Conservation (phyloP, 345 rosid species). For the Physaria fendleri region DNA sequence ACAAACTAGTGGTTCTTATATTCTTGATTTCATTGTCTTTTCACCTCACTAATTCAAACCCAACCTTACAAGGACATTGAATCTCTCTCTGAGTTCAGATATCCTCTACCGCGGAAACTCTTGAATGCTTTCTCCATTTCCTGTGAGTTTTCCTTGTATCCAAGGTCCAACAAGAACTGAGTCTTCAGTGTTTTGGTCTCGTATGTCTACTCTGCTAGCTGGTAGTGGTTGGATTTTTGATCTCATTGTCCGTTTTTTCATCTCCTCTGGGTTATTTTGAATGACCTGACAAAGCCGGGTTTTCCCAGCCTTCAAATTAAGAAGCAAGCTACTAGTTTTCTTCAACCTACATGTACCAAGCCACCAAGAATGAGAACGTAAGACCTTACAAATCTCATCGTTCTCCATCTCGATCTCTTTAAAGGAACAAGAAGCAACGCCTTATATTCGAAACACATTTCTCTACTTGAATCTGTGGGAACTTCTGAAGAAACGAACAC, state of each 20-base stretch:
- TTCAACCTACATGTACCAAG: slow-evolving; percentile 51
- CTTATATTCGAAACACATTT: slow-evolving; percentile 51
- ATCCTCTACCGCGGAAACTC: slow-evolving; percentile 53
- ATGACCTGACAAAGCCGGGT: slow-evolving; percentile 41
- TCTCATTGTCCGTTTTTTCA: slow-evolving; percentile 61
- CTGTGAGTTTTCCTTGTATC: slow-evolving; percentile 34
- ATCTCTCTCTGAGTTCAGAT: slow-evolving; percentile 61
- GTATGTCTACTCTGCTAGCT: slow-evolving; percentile 15
- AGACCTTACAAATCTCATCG: slow-evolving; percentile 41
- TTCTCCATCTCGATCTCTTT: slow-evolving; percentile 53
- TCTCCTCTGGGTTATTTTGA: slow-evolving; percentile 49
- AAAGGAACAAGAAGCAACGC: slow-evolving; percentile 42
- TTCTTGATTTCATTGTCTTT: too few relatives aligned
- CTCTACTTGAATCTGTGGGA: slow-evolving; percentile 42
- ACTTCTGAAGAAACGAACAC: slow-evolving; percentile 39
- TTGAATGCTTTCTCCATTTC: slow-evolving; percentile 40
- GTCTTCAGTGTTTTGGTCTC: slow-evolving; percentile 39
- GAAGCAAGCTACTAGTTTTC: slow-evolving; percentile 44
- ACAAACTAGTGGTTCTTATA: not conserved
- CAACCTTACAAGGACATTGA: slow-evolving; percentile 47
- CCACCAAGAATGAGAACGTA: slow-evolving; percentile 38
- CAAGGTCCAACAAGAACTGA: slow-evolving; percentile 49
- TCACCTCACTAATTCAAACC: slow-evolving; percentile 54
- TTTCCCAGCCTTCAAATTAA: slow-evolving; percentile 47
- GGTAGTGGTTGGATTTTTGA: slow-evolving; percentile 40